Evolutionary conservation across 2,329 filamentous ascomycete species (phyloP), one percentile per base, ranked within the genome.

Genomic region (Raffaelea deltoideospora): DNA sequence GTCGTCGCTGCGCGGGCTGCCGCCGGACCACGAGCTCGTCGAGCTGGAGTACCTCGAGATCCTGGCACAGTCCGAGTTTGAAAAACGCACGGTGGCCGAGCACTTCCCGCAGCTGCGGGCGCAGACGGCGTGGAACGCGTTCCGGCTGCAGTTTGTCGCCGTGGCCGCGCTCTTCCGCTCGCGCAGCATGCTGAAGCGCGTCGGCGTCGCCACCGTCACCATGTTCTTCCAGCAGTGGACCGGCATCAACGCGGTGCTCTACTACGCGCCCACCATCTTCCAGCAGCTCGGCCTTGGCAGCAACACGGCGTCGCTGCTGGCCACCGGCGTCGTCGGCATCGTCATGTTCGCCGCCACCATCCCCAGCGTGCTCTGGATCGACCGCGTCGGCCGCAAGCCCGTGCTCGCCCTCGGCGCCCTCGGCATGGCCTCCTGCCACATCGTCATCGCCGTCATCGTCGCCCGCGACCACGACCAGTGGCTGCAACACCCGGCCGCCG

Each of bases 1-100:
- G 1, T 71, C 79, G 0, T 62, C 52, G 34, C 69, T 88, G 3
- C 73, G 83, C 19, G 65, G 64, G 6, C 65, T 83, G 0, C 53
- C 70, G 0, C 50, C 59, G 14, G 68, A 79, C 43, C 68, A 85
- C 48, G 74, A 82, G 39, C 65, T 83, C 0, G 69, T 87, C 27
- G 69, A 79, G 44, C 63, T 85, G 2, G 83, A 88, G 48, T 85
- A 79, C 50, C 67, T 85, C n/a, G 82, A 88, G 52, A 87, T 88
- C 57, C 82, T 83, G 53, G 79, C 81, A 0, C 78, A 85, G 52
- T 77, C 74, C 0, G 54, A 81, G 15, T 90, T 88, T 45, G 81
- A 88, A 55, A 82, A 86, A 57, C 69, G 74, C 24, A 73, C 72
- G 1, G 64, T 78, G 10, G 68, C 70, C 0, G 75, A 79, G 43